phyloP scores from a whole-genome alignment of 495 filamentous ascomycete genomes.

The Neurospora sp. region DNA sequence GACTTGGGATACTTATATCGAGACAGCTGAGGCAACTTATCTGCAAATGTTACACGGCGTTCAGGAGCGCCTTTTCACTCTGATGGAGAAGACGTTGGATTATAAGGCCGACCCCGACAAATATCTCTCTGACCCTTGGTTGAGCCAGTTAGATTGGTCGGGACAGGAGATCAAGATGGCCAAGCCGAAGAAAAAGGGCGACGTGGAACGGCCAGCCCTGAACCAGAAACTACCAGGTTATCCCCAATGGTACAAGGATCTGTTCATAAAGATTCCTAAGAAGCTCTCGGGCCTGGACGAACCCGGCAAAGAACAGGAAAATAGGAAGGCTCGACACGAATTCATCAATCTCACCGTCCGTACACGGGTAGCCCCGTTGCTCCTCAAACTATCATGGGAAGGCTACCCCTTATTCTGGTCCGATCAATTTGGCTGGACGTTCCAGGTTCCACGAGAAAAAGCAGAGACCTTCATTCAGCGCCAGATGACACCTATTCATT shows the following conservation, averaged over 20 bases:
- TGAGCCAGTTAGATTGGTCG: constrained; percentile 90
- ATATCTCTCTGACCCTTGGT: constrained; percentile 75
- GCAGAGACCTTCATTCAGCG: constrained; percentile 55
- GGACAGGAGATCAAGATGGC: constrained; percentile 84
- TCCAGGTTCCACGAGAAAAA: constrained; percentile 59
- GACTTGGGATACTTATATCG: constrained; percentile 76
- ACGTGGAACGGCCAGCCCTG: constrained; percentile 64
- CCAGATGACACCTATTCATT: constrained; percentile 62
- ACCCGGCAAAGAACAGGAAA: constrained; percentile 5
- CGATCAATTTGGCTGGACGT: constrained; percentile 85
- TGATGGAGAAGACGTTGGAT: constrained; percentile 67
- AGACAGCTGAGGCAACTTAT: constrained; percentile 76
- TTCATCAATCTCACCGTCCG: constrained; percentile 72
- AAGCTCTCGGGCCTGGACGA: constrained; percentile 18
- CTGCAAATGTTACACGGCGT: constrained; percentile 65
- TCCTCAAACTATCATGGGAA: constrained; percentile 83
- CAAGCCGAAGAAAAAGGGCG: constrained; percentile 78
- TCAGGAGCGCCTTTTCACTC: constrained; percentile 54
- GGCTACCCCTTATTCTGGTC: constrained; percentile 86
- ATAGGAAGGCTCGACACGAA: neutral
- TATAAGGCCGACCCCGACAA: constrained; percentile 56
- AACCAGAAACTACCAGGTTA: constrained; percentile 89
- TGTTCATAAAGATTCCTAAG: constrained; percentile 51
- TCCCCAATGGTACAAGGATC: constrained; percentile 92
- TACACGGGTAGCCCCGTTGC: constrained; percentile 75